A percentile compares a stretch with the other conserved stretches of the same genome.
These are phyloP conservation scores for Lachnellula subtilissima DNA, from an alignment of 2,329 filamentous ascomycete species.

Conservation along the genomic window DNA sequence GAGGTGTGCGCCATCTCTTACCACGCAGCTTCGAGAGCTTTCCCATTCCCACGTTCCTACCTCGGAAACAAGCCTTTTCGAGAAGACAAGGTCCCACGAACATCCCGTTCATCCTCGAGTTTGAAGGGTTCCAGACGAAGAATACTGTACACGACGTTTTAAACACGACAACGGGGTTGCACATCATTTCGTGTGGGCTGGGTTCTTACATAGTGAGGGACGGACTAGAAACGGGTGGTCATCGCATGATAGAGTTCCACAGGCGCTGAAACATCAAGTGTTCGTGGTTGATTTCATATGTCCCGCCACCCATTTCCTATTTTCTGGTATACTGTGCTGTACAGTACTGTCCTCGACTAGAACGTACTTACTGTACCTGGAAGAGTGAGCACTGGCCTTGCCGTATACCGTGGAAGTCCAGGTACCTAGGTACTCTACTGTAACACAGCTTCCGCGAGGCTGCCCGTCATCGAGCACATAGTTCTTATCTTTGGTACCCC, in stretches of 20 bases:
- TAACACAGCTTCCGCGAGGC: neutral
- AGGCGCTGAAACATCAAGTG: conserved; percentile 29
- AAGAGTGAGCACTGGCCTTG: neutral
- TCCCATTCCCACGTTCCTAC: neutral
- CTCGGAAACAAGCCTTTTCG: neutral
- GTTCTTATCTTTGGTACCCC: neutral
- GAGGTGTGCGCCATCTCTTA: neutral
- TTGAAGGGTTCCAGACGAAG: neutral
- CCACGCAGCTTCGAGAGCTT: neutral
- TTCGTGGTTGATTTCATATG: conserved; percentile 23
- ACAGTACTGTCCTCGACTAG: no score
- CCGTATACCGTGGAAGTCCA: neutral
- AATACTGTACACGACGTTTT: neutral
- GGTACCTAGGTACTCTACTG: neutral
- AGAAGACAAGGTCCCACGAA: neutral
- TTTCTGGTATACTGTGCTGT: neutral
- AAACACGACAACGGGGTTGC: neutral
- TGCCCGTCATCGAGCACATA: neutral
- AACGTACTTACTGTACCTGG: neutral
- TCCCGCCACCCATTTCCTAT: neutral
- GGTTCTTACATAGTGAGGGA: conserved; percentile 1
- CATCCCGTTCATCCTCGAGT: neutral
- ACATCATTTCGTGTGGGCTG: conserved; percentile 3
- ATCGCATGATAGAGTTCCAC: conserved; percentile 26
- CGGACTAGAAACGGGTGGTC: conserved; percentile 8